A percentile compares a stretch with the other conserved stretches of the same genome.
Conservation (phyloP, 2,329 filamentous ascomycete species). For the Pseudogymnoascus sp. region DNA sequence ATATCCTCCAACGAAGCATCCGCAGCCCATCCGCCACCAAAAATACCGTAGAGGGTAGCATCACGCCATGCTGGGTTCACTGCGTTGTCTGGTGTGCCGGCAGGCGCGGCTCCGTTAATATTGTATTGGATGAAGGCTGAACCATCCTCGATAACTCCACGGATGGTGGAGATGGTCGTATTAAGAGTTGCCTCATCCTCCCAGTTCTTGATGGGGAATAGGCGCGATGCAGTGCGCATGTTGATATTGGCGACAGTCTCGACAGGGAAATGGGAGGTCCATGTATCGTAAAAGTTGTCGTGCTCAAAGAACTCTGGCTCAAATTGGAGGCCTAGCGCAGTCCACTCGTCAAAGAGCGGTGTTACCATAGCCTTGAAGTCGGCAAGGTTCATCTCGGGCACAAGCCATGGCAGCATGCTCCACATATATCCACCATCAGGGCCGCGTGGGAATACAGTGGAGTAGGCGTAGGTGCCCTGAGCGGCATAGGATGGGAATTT, state of each 20-base stretch:
- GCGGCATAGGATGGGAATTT: constrained; percentile 16
- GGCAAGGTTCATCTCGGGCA: constrained; percentile 19
- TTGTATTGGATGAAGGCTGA: constrained; percentile 25
- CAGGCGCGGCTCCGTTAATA: constrained; percentile 7
- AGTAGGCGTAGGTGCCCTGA: constrained; percentile 15
- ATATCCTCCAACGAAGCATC: constrained; percentile 19
- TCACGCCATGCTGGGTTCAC: constrained; percentile 18
- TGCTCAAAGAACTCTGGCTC: constrained; percentile 6
- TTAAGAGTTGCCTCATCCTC: constrained; percentile 22
- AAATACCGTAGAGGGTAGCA: constrained; percentile 3
- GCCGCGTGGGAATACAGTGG: constrained; percentile 31
- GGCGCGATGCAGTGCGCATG: constrained; percentile 32
- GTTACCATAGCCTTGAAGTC: constrained; percentile 24
- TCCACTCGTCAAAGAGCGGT: constrained; percentile 31
- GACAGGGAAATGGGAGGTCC: constrained; percentile 31
- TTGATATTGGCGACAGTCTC: constrained; percentile 27
- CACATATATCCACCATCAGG: constrained; percentile 18
- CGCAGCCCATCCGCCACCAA: constrained; percentile 11
- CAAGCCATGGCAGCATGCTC: constrained; percentile 19
- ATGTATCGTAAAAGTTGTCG: constrained; percentile 22
- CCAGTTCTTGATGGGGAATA: constrained; percentile 35
- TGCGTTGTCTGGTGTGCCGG: constrained; percentile 10
- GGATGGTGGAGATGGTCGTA: constrained; percentile 25
- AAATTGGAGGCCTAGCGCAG: constrained; percentile 22
- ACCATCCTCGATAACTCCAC: constrained; percentile 27